Base-by-base conservation (phyloP, 306 rosid species). In the Vigna reflexopilosa region DNA sequence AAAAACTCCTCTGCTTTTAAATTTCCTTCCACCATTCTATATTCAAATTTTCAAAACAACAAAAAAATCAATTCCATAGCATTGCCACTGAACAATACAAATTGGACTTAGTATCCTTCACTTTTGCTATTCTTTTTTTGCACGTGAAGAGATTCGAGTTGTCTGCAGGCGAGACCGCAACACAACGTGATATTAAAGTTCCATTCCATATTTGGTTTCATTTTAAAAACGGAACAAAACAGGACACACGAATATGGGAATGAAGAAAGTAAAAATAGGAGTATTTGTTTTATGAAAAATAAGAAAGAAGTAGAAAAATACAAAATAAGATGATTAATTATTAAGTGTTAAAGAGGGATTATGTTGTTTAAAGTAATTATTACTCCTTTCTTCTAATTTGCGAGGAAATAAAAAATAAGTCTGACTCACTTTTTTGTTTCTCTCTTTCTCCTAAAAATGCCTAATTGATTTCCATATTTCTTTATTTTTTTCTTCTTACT, bases 1-100 rank as follows among this genome's bases (percentile, higher is more conserved):
- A 77, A 67, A 70, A 67, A 63, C 5, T 70, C 69, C 3, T 62
- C 69, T 63, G 75, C 17, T 71, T 55, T 47, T 48, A 10, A 73
- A 17, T 75, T 58, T 19, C 50, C 71, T n/a, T 12, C 28, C 12
- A 3, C 9, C 20, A 9, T 20, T 19, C 28, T 54, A 7, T 73
- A 12, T 52, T 10, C 2, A 15, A 4, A 17, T n/a, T 70, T 30
- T 12, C n/a, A 49, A 30, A 16, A 32, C 26, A 32, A 4, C 1
- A 34, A 32, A 16, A 7, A 1, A 40, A 1, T 64, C 22, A 64
- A n/a, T 64, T 38, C 50, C 50, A 64, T 63, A 36, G 14, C 11
- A 17, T n/a, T 4, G 10, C 44, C 38, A 12, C 6, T 19, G 11
- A 0, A 34, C 32, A 26, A 26, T 26, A 26, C 11, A 26, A 59